Evolutionary conservation across 108 stramenopile genomes (phyloP), one percentile per base, ranked within the genome.

Genomic region (Epithemia pelagica): DNA sequence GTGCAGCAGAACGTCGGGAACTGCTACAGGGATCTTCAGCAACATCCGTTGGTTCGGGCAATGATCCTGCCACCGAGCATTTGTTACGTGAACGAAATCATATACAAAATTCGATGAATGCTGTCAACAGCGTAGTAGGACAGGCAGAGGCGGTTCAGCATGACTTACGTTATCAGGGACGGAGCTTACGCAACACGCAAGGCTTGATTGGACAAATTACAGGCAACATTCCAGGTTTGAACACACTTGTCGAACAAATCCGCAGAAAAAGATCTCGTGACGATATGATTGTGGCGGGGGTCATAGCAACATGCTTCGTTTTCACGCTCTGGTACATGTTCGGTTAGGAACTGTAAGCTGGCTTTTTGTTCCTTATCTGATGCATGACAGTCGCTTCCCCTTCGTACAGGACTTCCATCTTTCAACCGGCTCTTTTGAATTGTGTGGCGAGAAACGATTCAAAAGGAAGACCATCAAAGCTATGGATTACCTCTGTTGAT

Each of bases 271-370:
- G 86, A 71, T 78, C 81, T 28, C 69, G 75, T 62, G 92, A 94
- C 75, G 89, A 94, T 71, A 81, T 66, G 78, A 79, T 94, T 76
- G 77, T 94, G 8, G 78, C 86, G 33, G 92, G 86, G 19, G 88
- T 90, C 21, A 89, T 94, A 65, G 86, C 92, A n/a, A 78, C 75
- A 27, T 94, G 92, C 66, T 84, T 90, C 61, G 71, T 90, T 30
- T 90, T 94, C 61, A 89, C 86, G 0, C 67, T 94, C 63, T 94
- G 89, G 89, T 94, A 94, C 80, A 24, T 94, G 67, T 89, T 94
- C 69, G 83, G 85, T 27, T 91, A 70, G n/a, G n/a, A n/a, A n/a
- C n/a, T n/a, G 22, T 27, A 2, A 27, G n/a, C n/a, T n/a, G n/a
- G n/a, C n/a, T n/a, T n/a, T n/a, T n/a, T n/a, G n/a, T n/a, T n/a